Percentiles rank a stretch among this genome's conserved stretches.
Evolutionary conservation across 139 green algal species (phyloP).

Genomic region (Pleodorina starrii): DNA sequence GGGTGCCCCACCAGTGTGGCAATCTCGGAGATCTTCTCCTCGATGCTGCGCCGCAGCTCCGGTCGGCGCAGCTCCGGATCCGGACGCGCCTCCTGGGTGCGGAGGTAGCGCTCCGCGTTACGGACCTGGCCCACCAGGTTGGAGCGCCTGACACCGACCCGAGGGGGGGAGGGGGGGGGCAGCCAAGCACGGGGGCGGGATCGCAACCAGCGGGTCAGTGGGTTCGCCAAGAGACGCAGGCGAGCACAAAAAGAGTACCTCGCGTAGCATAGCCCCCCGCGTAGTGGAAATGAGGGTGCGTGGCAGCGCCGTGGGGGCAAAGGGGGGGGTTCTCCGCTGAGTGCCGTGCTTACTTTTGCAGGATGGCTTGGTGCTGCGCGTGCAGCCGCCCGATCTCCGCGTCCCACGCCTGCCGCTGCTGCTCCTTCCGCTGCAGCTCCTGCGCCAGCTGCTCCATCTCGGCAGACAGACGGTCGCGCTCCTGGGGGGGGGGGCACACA

Average conservation of each 20-base stretch:
- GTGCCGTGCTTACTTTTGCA: background rate
- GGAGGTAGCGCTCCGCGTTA: conserved; percentile 7
- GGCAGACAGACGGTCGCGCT: conserved; percentile 18
- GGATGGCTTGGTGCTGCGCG: background rate
- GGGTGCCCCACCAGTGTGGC: background rate
- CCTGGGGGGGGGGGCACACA: background rate
- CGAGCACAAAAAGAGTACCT: no score
- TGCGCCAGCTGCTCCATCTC: conserved; percentile 2
- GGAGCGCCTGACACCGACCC: conserved; percentile 54
- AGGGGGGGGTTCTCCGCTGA: no score
- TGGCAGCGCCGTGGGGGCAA: no score
- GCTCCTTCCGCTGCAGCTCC: conserved; percentile 33
- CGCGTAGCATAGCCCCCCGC: no score
- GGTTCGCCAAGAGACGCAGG: no score
- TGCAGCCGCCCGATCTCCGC: background rate
- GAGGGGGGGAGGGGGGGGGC: no score
- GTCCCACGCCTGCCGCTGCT: background rate
- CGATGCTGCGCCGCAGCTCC: conserved; percentile 46
- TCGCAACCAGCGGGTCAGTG: no score
- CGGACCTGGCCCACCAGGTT: background rate
- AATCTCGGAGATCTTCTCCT: background rate
- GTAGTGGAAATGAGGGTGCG: no score
- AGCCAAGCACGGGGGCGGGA: no score
- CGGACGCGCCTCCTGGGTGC: conserved; percentile 4
- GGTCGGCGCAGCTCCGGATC: conserved; percentile 57